Percentiles rank a stretch among this genome's conserved stretches.
Evolutionary conservation across 352 stramenopile species (phyloP).

Genomic region (Proteromonas lacertae): DNA sequence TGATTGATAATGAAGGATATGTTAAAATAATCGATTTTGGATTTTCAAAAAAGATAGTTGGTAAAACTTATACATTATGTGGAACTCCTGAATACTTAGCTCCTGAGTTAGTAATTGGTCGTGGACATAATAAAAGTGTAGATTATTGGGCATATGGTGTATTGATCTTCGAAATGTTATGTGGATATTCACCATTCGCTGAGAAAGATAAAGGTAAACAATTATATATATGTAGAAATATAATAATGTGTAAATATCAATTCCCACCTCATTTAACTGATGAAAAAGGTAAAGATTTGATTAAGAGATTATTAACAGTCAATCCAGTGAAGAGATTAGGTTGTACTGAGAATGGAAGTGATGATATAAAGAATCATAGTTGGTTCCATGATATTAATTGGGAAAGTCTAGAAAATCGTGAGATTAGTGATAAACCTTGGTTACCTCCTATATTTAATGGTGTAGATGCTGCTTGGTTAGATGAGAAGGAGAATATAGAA

Average conservation of each 20-base stretch:
- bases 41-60: conserved; percentile 9
- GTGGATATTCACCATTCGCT: conserved; percentile 30
- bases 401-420: conserved; percentile 15
- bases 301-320: conserved; percentile 31
- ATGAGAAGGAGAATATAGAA: too few species aligned
- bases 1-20: too few species aligned
- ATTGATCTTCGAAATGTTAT: conserved; percentile 43
- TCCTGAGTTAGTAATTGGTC: conserved; percentile 42
- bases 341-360: conserved; percentile 22
- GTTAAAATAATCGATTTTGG: too few species aligned
- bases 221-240: conserved; percentile 43
- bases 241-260: too few species aligned
- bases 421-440: too few species aligned
- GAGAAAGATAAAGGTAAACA: conserved; percentile 14
- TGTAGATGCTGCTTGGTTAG: too few species aligned
- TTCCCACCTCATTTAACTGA: too few species aligned
- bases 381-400: conserved; percentile 37
- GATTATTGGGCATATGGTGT: conserved; percentile 45
- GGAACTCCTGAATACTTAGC: too few species aligned
- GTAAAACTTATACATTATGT: conserved; percentile 70
- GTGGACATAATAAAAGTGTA: conserved; percentile 37
- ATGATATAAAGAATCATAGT: conserved; percentile 30
- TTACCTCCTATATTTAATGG: too few species aligned
- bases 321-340: conserved; percentile 39
- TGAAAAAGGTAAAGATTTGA: too few species aligned